Conservation (phyloP, 441 rosid genomes). For the Bocquillonia castaneifolia region DNA sequence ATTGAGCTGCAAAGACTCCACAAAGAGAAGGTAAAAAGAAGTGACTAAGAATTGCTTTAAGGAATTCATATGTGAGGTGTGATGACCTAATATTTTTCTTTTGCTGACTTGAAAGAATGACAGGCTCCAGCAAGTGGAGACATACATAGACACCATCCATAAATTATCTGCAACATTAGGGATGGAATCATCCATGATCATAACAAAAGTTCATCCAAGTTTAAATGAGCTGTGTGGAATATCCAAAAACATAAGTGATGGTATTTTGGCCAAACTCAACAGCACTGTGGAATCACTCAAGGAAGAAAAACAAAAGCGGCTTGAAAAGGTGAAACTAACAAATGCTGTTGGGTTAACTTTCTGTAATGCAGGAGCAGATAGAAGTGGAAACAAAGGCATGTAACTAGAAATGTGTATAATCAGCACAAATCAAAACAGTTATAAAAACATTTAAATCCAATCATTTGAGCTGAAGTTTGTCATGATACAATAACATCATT, state of each 20-base stretch:
- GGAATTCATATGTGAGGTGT: neutral
- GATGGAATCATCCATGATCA: slow-evolving; percentile 90
- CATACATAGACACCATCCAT: slow-evolving; percentile 51
- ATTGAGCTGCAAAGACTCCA: slow-evolving; percentile 76
- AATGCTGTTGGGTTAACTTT: slow-evolving; percentile 16
- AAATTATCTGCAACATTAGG: slow-evolving; percentile 69
- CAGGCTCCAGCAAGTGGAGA: slow-evolving; percentile 84
- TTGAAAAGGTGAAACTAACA: slow-evolving; percentile 66
- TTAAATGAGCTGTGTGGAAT: slow-evolving; percentile 83
- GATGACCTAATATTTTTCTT: slow-evolving; percentile 18
- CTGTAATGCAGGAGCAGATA: slow-evolving; percentile 8
- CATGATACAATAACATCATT: slow-evolving; percentile 11
- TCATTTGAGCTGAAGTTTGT: slow-evolving; percentile 1
- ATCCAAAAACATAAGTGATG: slow-evolving; percentile 86
- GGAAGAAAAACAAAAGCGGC: slow-evolving; percentile 70
- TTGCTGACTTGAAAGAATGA: slow-evolving; percentile 48
- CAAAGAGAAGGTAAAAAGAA: slow-evolving; percentile 66
- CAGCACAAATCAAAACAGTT: slow-evolving; percentile 17
- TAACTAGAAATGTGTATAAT: slow-evolving; percentile 19
- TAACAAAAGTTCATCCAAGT: slow-evolving; percentile 95
- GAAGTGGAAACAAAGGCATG: slow-evolving; percentile 1
- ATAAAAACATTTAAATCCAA: slow-evolving; percentile 1
- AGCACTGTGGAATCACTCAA: slow-evolving; percentile 74
- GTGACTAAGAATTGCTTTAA: neutral
- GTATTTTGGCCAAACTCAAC: slow-evolving; percentile 70